A percentile compares a stretch with the other conserved stretches of the same genome.
These are phyloP conservation scores for Alternaria infectoria DNA, from an alignment of 2,329 filamentous ascomycete species.

Conservation along the genomic window DNA sequence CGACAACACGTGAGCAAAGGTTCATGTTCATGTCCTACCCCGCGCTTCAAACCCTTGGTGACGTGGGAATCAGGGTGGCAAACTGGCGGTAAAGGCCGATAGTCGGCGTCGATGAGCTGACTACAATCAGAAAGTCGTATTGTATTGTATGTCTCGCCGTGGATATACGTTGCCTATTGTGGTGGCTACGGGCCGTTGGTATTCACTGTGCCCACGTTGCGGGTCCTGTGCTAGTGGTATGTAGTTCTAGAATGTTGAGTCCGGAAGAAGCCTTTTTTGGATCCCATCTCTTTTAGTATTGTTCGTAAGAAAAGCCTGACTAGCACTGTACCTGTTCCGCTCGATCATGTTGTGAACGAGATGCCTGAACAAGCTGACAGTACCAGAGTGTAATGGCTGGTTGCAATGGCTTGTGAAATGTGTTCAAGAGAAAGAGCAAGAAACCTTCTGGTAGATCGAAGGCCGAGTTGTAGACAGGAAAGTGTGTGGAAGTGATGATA, in stretches of 20 bases:
- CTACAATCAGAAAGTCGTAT: background rate
- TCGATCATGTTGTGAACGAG: background rate
- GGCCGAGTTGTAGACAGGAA: background rate
- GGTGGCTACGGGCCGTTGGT: background rate
- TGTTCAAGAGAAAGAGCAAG: background rate
- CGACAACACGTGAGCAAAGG: background rate
- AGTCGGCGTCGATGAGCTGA: background rate
- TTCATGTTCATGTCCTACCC: background rate
- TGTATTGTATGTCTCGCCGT: background rate
- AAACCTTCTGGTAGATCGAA: background rate
- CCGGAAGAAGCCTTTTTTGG: background rate
- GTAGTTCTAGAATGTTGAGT: background rate
- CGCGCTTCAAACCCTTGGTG: background rate
- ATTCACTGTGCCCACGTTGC: background rate
- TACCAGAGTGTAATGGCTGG: background rate
- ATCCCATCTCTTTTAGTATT: background rate
- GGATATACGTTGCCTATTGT: background rate
- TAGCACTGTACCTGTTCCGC: background rate
- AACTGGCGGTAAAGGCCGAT: background rate
- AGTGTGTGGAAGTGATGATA: background rate
- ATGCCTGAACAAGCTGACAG: background rate
- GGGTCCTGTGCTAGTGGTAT: background rate
- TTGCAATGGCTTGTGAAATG: background rate
- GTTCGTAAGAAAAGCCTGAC: background rate
- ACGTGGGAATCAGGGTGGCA: background rate